Percentiles rank a stretch among this genome's conserved stretches.
Conservation (phyloP, 306 rosid genomes). For the Citrullus amarus region DNA sequence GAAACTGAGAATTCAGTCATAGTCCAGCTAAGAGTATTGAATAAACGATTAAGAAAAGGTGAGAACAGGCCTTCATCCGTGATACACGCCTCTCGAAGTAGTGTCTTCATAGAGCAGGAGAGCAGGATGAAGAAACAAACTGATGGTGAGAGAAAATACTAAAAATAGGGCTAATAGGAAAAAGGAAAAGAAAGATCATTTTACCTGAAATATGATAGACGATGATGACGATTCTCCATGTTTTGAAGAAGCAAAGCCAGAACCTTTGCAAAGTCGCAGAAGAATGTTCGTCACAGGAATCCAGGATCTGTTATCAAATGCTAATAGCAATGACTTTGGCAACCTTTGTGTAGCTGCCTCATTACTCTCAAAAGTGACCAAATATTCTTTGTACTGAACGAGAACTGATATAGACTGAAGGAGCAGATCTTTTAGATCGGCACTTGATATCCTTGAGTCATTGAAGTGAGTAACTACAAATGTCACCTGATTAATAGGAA, state of each 20-base stretch:
- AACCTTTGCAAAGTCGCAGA: conserved; percentile 82
- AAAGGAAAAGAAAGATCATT: background rate
- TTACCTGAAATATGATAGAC: conserved; percentile 73
- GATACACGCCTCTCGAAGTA: conserved; percentile 74
- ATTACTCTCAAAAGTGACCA: conserved; percentile 77
- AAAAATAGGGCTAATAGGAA: background rate
- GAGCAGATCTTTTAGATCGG: conserved; percentile 89
- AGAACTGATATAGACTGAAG: conserved; percentile 89
- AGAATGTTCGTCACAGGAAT: conserved; percentile 85
- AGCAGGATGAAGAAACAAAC: background rate
- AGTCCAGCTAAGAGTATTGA: conserved; percentile 94
- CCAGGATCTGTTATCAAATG: conserved; percentile 97
- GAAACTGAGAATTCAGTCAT: conserved; percentile 98
- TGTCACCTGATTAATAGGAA: conserved; percentile 53
- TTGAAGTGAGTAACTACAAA: conserved; percentile 90
- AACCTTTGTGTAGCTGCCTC: conserved; percentile 68
- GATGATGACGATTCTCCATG: conserved; percentile 85
- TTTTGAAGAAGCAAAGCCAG: conserved; percentile 81
- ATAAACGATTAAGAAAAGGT: conserved; percentile 85
- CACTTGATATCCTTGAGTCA: conserved; percentile 89
- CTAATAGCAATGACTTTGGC: conserved; percentile 77
- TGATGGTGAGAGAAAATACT: conserved; percentile 17
- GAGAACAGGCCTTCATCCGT: conserved; percentile 72
- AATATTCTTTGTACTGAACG: conserved; percentile 80
- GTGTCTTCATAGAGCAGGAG: conserved; percentile 40